phyloP scores from a whole-genome alignment of 257 asterid genomes.

The Solanum neorickii region DNA sequence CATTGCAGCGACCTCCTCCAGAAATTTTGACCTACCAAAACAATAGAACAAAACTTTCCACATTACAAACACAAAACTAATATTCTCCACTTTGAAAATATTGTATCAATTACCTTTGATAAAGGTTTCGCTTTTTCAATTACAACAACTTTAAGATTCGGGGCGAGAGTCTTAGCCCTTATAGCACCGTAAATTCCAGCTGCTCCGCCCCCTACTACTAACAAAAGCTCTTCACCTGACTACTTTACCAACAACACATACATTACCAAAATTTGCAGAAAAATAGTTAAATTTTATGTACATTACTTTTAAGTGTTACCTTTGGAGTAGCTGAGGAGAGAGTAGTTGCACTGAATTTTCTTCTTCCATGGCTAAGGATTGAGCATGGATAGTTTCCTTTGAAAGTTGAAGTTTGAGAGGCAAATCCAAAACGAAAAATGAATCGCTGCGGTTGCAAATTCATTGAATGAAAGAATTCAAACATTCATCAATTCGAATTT shows the following conservation, averaged over 20 bases:
- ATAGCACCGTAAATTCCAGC: conserved; percentile 95
- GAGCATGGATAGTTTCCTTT: conserved; percentile 7
- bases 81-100: background rate
- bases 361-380: conserved; percentile 15
- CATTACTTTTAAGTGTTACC: conserved; percentile 4
- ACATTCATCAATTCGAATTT: background rate
- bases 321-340: conserved; percentile 29
- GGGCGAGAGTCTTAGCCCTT: conserved; percentile 83
- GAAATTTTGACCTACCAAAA: conserved; percentile 79
- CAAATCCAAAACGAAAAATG: conserved; percentile 3
- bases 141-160: conserved; percentile 61
- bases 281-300: background rate
- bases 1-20: conserved; percentile 97
- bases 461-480: background rate
- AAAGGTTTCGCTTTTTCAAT: conserved; percentile 84
- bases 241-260: conserved; percentile 1
- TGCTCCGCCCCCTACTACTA: conserved; percentile 95
- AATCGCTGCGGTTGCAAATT: conserved; percentile 7
- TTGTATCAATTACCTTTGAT: conserved; percentile 39
- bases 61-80: background rate
- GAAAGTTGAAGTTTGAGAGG: conserved; percentile 14
- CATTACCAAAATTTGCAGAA: background rate
- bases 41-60: background rate
- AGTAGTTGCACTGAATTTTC: conserved; percentile 26
- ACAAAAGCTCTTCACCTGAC: conserved; percentile 52